Percentiles rank a stretch among this genome's conserved stretches.
These are phyloP conservation scores for Magnaporthiopsis rhizophila DNA, from an alignment of 2,329 filamentous ascomycete species.

Conservation along the genomic window DNA sequence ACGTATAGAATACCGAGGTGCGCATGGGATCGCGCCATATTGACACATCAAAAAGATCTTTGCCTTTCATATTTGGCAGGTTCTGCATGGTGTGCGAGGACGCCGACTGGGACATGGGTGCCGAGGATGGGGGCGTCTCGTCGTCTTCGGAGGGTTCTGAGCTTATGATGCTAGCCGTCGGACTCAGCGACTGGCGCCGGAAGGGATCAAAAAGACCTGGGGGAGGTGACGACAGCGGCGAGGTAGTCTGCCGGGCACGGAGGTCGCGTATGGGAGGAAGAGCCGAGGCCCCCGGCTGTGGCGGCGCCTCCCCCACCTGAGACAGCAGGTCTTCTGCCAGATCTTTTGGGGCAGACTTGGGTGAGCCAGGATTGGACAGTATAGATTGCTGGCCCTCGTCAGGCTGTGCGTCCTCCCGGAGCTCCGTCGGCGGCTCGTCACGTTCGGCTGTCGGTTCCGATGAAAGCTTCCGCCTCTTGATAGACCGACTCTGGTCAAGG, in stretches of 20 bases:
- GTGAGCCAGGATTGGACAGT: not conserved
- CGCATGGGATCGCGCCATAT: constrained; percentile 61
- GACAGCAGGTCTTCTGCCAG: not conserved
- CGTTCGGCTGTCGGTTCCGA: not conserved
- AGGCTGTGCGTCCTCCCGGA: not conserved
- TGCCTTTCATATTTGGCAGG: constrained; percentile 58
- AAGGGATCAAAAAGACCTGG: constrained; percentile 44
- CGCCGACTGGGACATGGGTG: constrained; percentile 23
- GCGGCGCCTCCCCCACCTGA: not conserved
- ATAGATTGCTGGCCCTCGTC: not conserved
- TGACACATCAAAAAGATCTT: constrained; percentile 62
- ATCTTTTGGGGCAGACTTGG: not conserved
- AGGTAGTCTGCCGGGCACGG: constrained; percentile 21
- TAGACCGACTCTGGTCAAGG: not conserved
- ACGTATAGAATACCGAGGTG: constrained; percentile 65
- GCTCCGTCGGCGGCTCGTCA: not conserved
- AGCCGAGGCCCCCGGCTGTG: constrained; percentile 15
- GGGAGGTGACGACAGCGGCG: constrained; percentile 50
- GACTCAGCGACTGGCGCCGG: constrained; percentile 20
- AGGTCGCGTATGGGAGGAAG: not conserved
- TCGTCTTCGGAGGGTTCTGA: constrained; percentile 37
- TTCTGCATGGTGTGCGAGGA: constrained; percentile 20
- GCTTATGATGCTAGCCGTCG: constrained; percentile 29
- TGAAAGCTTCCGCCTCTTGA: not conserved
- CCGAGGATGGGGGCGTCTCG: constrained; percentile 32